Percentiles rank a stretch among this genome's conserved stretches.
phyloP scores from a whole-genome alignment of 768 basidiomycete genomes.

The Pleurotus citrinopileatus region DNA sequence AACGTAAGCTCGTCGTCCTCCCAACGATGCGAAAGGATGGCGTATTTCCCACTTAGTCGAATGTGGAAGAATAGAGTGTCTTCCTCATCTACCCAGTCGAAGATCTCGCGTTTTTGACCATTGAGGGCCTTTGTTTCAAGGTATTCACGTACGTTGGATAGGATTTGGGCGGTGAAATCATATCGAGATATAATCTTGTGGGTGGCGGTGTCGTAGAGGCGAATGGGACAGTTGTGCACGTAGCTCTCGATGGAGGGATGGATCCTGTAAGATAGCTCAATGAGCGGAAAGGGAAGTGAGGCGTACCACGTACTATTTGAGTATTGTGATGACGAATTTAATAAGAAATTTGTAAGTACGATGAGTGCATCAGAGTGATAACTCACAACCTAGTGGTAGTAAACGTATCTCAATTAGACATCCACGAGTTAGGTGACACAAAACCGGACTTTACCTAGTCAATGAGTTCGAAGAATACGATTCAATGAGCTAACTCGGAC shows the following conservation, averaged over 20 bases:
- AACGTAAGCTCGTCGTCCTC: constrained; percentile 3
- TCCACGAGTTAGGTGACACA: not conserved
- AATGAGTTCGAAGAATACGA: no score
- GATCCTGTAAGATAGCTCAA: not conserved
- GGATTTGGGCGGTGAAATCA: not conserved
- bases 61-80: not conserved
- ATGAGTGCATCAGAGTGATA: no score
- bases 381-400: no score
- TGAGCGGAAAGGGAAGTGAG: not conserved
- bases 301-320: not conserved
- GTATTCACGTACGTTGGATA: not conserved
- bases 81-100: not conserved
- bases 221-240: not conserved
- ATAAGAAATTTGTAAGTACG: no score
- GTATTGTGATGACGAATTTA: no score
- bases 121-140: not conserved
- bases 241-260: not conserved
- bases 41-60: not conserved
- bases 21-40: constrained; percentile 9
- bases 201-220: not conserved
- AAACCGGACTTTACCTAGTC: not conserved
- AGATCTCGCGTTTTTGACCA: not conserved
- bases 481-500: no score
- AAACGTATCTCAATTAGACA: not conserved
- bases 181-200: not conserved